A percentile compares a stretch with the other conserved stretches of the same genome.
Evolutionary conservation across 305 asterid species (phyloP).

Genomic region (Solanum hybrid): DNA sequence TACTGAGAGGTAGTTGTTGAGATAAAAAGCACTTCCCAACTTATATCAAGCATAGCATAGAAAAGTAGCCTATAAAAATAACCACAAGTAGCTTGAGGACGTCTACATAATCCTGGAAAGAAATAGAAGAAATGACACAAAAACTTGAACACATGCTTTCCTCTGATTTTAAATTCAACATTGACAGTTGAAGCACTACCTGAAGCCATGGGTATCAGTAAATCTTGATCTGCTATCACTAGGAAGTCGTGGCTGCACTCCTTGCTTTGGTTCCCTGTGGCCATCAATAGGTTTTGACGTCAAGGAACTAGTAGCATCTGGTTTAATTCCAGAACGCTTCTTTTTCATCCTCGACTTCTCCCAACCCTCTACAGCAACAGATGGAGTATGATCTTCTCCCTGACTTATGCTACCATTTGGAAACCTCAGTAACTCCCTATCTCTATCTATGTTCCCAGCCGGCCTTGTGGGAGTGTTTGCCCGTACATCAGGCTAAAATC

Average conservation of each 20-base stretch:
- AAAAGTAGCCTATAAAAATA: neutral
- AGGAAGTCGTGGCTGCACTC: constrained; percentile 51
- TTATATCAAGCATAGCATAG: neutral
- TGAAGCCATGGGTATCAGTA: constrained; percentile 61
- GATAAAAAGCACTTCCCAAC: neutral
- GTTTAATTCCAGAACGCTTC: constrained; percentile 83
- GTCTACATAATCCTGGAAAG: neutral
- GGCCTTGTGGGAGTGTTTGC: constrained; percentile 50
- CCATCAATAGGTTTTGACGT: constrained; percentile 53
- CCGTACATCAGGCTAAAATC: constrained; percentile 52
- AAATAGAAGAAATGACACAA: neutral
- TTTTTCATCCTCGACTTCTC: constrained; percentile 88
- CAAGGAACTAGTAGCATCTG: constrained; percentile 45
- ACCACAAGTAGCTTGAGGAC: neutral
- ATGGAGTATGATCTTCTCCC: constrained; percentile 51
- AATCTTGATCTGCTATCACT: constrained; percentile 62
- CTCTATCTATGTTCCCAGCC: constrained; percentile 55
- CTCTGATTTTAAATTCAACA: neutral
- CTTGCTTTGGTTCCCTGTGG: constrained; percentile 66
- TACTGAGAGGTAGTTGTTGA: neutral
- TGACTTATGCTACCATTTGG: constrained; percentile 44
- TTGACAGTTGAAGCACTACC: constrained; percentile 34
- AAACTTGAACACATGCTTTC: constrained; percentile 1
- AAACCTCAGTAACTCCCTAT: constrained; percentile 53
- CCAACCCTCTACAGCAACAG: constrained; percentile 78